Percentiles rank a stretch among this genome's conserved stretches.
Conservation (phyloP, 2,329 filamentous ascomycete species). For the Mycosphaerella arachidis region DNA sequence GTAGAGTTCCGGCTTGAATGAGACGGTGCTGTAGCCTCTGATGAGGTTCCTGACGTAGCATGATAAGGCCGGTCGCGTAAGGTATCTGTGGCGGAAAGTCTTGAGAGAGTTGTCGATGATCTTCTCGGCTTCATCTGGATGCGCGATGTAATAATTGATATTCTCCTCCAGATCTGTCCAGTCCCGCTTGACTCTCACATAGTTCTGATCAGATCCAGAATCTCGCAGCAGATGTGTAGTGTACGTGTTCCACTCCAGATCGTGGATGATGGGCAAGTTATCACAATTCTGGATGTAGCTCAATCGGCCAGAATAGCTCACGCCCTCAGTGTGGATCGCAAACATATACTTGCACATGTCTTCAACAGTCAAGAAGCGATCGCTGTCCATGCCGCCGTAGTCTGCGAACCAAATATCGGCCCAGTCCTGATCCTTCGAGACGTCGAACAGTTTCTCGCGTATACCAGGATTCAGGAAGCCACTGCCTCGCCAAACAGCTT, state of each 20-base stretch:
- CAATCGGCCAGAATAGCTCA: constrained; percentile 27
- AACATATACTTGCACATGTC: constrained; percentile 27
- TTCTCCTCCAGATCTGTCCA: constrained; percentile 27
- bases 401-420: constrained; percentile 27
- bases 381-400: constrained; percentile 8
- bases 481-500: constrained; percentile 28
- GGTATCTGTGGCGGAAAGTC: constrained; percentile 27
- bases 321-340: constrained; percentile 29
- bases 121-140: constrained; percentile 21
- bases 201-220: constrained; percentile 28
- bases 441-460: constrained; percentile 27
- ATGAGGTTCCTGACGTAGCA: constrained; percentile 32
- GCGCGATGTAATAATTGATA: constrained; percentile 22
- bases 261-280: constrained; percentile 26
- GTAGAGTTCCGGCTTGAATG: constrained; percentile 23
- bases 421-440: constrained; percentile 31
- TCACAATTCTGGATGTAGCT: constrained; percentile 30
- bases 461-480: constrained; percentile 22
- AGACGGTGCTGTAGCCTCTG: constrained; percentile 23
- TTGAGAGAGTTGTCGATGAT: constrained; percentile 26
- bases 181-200: constrained; percentile 23
- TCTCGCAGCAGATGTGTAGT: constrained; percentile 26
- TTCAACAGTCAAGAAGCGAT: constrained; percentile 15
- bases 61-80: constrained; percentile 28
- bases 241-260: constrained; percentile 24